Percentiles rank a stretch among this genome's conserved stretches.
phyloP scores from a whole-genome alignment of 164 flowering plant genomes.

The Cinnamomum chago region DNA sequence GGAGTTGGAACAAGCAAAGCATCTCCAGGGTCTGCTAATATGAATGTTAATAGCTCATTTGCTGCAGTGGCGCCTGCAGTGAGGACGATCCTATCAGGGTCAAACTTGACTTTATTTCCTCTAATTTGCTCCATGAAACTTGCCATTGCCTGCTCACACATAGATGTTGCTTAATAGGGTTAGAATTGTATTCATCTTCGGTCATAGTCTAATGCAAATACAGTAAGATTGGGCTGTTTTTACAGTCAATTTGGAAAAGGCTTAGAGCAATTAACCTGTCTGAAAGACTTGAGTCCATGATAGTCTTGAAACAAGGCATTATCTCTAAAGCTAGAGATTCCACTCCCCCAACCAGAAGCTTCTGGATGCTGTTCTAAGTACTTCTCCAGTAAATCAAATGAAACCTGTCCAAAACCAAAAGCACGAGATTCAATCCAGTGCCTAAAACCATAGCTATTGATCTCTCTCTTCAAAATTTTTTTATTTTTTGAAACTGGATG shows the following conservation, averaged over 20 bases:
- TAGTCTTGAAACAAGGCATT: slow-evolving; percentile 91
- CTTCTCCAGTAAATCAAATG: slow-evolving; percentile 77
- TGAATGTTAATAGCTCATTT: slow-evolving; percentile 57
- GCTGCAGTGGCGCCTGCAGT: slow-evolving; percentile 39
- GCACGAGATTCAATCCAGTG: neutral
- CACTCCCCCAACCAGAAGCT: slow-evolving; percentile 36
- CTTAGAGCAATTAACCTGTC: slow-evolving; percentile 35
- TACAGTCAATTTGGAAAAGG: too few species aligned
- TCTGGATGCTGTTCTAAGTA: slow-evolving; percentile 55
- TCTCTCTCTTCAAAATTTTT: too few species aligned
- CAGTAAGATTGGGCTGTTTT: too few species aligned
- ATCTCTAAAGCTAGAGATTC: slow-evolving; percentile 56
- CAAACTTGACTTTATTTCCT: slow-evolving; percentile 75
- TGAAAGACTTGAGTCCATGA: slow-evolving; percentile 71
- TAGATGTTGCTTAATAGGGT: neutral
- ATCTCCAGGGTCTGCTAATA: slow-evolving; percentile 80
- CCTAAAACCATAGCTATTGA: neutral
- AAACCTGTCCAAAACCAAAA: slow-evolving; percentile 45
- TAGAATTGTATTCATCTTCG: neutral
- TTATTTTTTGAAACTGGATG: neutral
- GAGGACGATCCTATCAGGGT: slow-evolving; percentile 67
- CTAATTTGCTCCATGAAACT: slow-evolving; percentile 89
- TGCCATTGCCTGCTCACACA: slow-evolving; percentile 60
- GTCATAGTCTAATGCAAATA: neutral
- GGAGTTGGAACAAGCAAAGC: slow-evolving; percentile 92